Base-by-base conservation (phyloP, 495 filamentous ascomycete genomes). In the Saxophila tyrrhenica region DNA sequence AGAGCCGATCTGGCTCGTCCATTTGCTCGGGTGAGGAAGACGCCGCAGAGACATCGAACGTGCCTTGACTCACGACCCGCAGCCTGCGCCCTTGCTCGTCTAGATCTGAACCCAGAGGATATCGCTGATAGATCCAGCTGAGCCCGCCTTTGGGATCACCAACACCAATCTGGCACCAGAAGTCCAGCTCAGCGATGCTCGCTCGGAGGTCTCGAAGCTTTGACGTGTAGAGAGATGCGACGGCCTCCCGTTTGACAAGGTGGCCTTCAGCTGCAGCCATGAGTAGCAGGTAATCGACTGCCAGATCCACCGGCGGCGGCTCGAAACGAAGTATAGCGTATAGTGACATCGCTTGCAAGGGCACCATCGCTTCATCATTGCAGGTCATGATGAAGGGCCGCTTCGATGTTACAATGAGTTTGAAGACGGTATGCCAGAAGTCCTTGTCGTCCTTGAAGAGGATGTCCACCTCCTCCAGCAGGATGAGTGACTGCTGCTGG, bases 101-200 rank as follows among this genome's bases (percentile, higher is more conserved):
- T 2, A 84, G 60, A 62, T 90, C 86, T 2, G 70, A 64, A 0
- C 84, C 83, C 21, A 71, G 78, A 16, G 88, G 85, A 80, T 81
- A 90, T 39, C 80, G 75, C 50, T 75, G 82, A 67, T 79, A 86
- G 53, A 92, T 84, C 94, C 94, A 99, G 50, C 92, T 87, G 22
- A 95, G 74, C 1, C 91, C 90, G 1, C 86, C 84, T 64, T 86
- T 86, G 15, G 79, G 74, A 61, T 94, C 91, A n/a, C 94, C 94
- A 23, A 97, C 79, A 0, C 80, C 89, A 68, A 97, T 89, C 68
- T 96, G 92, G 62, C 94, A 97, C 89, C 89, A 96, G 66, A 92
- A 94, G 58, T 94, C 81, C 11, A 99, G 73, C 48, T 99, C 88
- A 55, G 78, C 84, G n/a, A 97, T 80, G 0, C 82, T 81, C 24